A percentile compares a stretch with the other conserved stretches of the same genome.
These are phyloP conservation scores for Elsinoe australis DNA, from an alignment of 2,329 filamentous ascomycete species.

Conservation along the genomic window DNA sequence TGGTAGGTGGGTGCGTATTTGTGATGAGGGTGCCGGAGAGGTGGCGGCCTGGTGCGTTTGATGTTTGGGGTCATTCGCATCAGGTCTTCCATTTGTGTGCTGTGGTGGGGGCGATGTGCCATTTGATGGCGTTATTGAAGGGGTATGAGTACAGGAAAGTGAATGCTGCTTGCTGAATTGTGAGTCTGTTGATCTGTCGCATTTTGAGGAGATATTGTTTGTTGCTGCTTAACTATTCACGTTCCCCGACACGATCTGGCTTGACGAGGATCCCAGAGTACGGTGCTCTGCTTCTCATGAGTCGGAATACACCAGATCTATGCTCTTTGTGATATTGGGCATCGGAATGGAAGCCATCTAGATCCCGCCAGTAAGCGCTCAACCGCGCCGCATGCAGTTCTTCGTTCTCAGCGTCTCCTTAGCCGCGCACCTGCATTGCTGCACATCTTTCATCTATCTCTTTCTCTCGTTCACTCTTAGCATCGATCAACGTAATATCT, in stretches of 20 bases:
- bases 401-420: neutral
- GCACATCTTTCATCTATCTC: neutral
- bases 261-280: no score
- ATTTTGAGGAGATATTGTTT: no score
- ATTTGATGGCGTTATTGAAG: slow-evolving; percentile 17
- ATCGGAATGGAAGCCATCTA: no score
- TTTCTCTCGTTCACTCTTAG: neutral
- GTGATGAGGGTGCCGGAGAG: slow-evolving; percentile 20
- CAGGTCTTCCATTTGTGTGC: slow-evolving; percentile 20
- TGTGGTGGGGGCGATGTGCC: slow-evolving; percentile 17
- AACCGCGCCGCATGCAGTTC: slow-evolving; percentile 10
- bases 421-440: neutral
- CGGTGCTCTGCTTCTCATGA: no score
- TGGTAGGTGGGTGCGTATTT: slow-evolving; percentile 22
- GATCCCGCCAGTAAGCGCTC: neutral
- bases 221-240: no score
- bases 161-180: neutral
- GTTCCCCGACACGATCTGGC: no score
- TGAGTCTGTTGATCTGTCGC: neutral
- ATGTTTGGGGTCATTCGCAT: slow-evolving; percentile 22
- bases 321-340: no score
- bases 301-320: no score
- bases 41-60: slow-evolving; percentile 21
- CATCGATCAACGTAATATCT: no score
- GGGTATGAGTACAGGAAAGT: slow-evolving; percentile 11